Conservation (phyloP, 208 protist species). For the Crithidia sp. region DNA sequence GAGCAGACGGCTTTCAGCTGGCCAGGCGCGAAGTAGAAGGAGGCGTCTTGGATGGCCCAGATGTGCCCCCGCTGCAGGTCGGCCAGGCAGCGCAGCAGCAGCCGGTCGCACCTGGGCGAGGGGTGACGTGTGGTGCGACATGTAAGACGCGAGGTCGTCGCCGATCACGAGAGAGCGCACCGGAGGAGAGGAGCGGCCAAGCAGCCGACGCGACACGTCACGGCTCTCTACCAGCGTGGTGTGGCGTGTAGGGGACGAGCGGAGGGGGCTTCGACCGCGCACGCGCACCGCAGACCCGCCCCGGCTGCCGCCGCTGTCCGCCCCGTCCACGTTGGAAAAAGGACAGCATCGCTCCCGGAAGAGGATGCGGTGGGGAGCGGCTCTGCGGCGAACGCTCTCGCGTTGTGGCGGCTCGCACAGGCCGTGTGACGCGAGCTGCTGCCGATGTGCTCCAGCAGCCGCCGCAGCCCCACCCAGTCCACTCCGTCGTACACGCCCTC, state of each 20-base stretch:
- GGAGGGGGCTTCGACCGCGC: not conserved
- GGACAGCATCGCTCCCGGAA: not conserved
- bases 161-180: not conserved
- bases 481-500: constrained; percentile 16
- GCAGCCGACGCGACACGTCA: not conserved
- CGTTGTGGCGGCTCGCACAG: not conserved
- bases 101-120: constrained; percentile 1
- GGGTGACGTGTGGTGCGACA: constrained; percentile 11
- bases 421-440: constrained; percentile 5
- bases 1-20: constrained; percentile 71
- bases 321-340: not conserved
- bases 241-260: not conserved
- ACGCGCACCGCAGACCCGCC: constrained; percentile 4
- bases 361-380: not conserved
- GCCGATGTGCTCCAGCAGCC: constrained; percentile 29
- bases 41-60: constrained; percentile 63
- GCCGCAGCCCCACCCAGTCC: constrained; percentile 29
- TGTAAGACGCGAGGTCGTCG: not conserved
- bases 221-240: not conserved
- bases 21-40: constrained; percentile 53
- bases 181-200: not conserved
- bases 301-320: not conserved
- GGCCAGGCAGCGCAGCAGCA: constrained; percentile 52
- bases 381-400: not conserved
- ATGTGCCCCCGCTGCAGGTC: constrained; percentile 74